Evolutionary conservation across 2,329 filamentous ascomycete species (phyloP).

Genomic region (Neopestalotiopsis sp.): DNA sequence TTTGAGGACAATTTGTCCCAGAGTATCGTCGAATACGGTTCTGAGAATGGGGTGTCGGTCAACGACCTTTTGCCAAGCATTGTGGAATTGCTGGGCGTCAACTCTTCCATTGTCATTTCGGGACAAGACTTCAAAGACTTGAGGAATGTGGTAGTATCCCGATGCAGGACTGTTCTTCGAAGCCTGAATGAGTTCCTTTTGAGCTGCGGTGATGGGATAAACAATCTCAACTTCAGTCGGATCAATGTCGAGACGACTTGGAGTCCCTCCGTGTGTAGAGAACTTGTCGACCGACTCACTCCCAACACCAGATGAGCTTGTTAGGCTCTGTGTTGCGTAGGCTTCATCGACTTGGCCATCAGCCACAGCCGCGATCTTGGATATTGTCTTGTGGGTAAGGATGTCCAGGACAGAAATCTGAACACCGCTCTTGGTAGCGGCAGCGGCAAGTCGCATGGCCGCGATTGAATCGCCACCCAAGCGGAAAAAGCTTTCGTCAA

Average conservation of each 20-base stretch:
- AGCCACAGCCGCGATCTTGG: slow-evolving; percentile 16
- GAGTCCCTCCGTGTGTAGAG: slow-evolving; percentile 7
- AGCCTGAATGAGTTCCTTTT: slow-evolving; percentile 10
- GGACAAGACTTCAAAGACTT: slow-evolving; percentile 11
- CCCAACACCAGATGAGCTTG: slow-evolving; percentile 13
- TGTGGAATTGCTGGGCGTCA: slow-evolving; percentile 13
- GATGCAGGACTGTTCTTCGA: slow-evolving; percentile 12
- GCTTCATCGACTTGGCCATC: slow-evolving; percentile 17
- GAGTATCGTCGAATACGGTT: slow-evolving; percentile 11
- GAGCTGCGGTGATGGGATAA: slow-evolving; percentile 3
- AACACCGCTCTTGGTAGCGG: slow-evolving; percentile 15
- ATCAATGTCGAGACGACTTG: slow-evolving; percentile 8
- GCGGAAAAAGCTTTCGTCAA: slow-evolving; percentile 17
- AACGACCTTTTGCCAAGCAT: slow-evolving; percentile 20
- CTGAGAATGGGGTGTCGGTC: slow-evolving; percentile 18
- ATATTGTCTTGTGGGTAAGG: slow-evolving; percentile 17
- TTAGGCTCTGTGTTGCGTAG: slow-evolving; percentile 18
- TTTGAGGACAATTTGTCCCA: slow-evolving; percentile 13
- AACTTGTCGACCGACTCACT: slow-evolving; percentile 7
- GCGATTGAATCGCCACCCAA: slow-evolving; percentile 15
- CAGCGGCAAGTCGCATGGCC: slow-evolving; percentile 14
- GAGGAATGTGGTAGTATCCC: slow-evolving; percentile 18
- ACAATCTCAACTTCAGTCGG: slow-evolving; percentile 10
- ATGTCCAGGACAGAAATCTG: slow-evolving; percentile 18
- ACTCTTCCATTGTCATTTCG: neutral